Base-by-base conservation (phyloP, 83 land plant genomes). In the Diphasiastrum complanatum region DNA sequence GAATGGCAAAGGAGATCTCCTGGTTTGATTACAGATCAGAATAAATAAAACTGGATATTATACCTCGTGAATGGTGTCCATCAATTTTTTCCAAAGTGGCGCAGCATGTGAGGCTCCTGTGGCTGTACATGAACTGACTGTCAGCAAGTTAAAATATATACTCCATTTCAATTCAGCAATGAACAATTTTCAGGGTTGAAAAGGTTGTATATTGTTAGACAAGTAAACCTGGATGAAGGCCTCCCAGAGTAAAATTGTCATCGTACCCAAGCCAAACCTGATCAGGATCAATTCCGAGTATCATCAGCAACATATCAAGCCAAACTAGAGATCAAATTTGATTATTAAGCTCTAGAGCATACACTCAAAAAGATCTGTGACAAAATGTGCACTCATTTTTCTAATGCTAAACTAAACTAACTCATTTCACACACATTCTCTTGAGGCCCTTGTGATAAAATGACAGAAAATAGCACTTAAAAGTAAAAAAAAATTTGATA, bases 231-330 rank as follows among this genome's bases (percentile, higher is more conserved):
- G 79, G 79, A 67, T 72, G 55, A 18, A 71, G 32, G 16, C 79
- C 76, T 29, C 76, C 79, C 51, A 76, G 60, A 11, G 76, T 63
- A 41, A 53, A 26, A 45, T 72, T 71, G 64, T 76, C 71, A 61
- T 76, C 79, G 51, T 76, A 76, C 30, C 79, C 79, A 31, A 76
- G 54, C 79, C 77, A 74, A 45, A 75, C 75, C 77, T 74, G 60
- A 12, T n/a, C n/a, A n/a, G n/a, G n/a, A n/a, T n/a, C n/a, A n/a
- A n/a, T n/a, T n/a, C n/a, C n/a, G n/a, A n/a, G n/a, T n/a, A n/a
- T n/a, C n/a, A n/a, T n/a, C n/a, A n/a, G n/a, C n/a, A n/a, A n/a
- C n/a, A n/a, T n/a, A n/a, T n/a, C n/a, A n/a, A n/a, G n/a, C n/a
- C n/a, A n/a, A n/a, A n/a, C n/a, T n/a, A n/a, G n/a, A n/a, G n/a